A percentile compares a stretch with the other conserved stretches of the same genome.
Evolutionary conservation across 176 grass and related monocot species (phyloP).

Genomic region (Elaeis guineensis): DNA sequence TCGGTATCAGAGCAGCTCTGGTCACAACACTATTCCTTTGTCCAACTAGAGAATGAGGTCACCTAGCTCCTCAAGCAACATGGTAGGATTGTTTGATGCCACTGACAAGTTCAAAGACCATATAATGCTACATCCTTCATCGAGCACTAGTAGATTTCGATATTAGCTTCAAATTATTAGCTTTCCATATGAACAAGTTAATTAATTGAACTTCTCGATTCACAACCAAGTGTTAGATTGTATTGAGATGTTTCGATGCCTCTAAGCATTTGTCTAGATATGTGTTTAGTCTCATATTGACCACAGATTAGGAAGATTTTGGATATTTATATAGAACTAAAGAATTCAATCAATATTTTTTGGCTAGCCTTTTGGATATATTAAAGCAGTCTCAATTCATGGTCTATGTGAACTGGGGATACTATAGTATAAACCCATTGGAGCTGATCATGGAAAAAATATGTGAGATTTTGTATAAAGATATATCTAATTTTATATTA

Average conservation of each 20-base stretch:
- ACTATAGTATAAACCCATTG: too few relatives aligned
- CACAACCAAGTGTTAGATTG: conserved; percentile 48
- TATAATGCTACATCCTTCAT: conserved; percentile 25
- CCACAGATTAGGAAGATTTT: too few relatives aligned
- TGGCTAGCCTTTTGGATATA: too few relatives aligned
- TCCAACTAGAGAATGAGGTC: conserved; percentile 32
- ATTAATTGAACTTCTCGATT: conserved; percentile 32
- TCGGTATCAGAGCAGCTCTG: too few relatives aligned
- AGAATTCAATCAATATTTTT: too few relatives aligned
- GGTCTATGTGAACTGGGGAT: too few relatives aligned
- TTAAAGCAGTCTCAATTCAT: too few relatives aligned
- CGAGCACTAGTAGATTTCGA: conserved; percentile 53
- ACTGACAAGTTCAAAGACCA: conserved; percentile 49
- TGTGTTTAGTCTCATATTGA: too few relatives aligned
- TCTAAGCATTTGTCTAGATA: conserved; percentile 24
- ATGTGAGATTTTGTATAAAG: too few relatives aligned
- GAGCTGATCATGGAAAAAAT: too few relatives aligned
- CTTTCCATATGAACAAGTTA: conserved; percentile 15
- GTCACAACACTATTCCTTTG: conserved; percentile 19
- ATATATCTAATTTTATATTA: not conserved
- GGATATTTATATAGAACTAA: too few relatives aligned
- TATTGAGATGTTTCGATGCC: conserved; percentile 35
- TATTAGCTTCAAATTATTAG: conserved; percentile 19
- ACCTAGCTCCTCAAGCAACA: conserved; percentile 31
- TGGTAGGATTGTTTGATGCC: conserved; percentile 10